Conservation (phyloP, 805 yeast genomes). For the Diddensiella caesifluorescens region DNA sequence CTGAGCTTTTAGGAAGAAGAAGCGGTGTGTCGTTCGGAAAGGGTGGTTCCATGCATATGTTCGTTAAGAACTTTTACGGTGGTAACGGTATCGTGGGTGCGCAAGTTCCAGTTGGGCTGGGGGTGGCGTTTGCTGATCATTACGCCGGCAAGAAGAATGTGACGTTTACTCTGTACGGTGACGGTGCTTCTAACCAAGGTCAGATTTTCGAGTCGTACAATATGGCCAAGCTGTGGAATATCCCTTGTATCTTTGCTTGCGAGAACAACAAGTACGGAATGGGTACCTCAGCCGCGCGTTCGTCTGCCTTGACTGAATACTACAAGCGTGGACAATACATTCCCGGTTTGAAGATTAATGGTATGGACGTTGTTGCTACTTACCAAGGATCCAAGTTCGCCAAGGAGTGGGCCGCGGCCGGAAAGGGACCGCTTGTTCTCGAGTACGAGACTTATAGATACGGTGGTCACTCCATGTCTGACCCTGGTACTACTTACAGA, state of each 20-base stretch:
- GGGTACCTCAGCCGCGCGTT: conserved; percentile 98
- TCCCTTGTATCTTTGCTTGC: conserved; percentile 92
- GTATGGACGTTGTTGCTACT: conserved; percentile 95
- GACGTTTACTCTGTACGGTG: conserved; percentile 90
- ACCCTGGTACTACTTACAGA: conserved; percentile 99
- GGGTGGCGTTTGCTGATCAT: conserved; percentile 97
- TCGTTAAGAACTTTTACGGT: conserved; percentile 91
- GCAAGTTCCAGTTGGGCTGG: conserved; percentile 97
- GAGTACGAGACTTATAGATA: conserved; percentile 99
- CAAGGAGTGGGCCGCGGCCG: conserved; percentile 88
- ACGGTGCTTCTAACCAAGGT: conserved; percentile 99
- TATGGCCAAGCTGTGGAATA: conserved; percentile 98
- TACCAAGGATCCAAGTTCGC: conserved; percentile 96
- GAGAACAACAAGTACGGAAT: conserved; percentile 99
- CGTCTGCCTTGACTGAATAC: conserved; percentile 94
- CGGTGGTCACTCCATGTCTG: conserved; percentile 99
- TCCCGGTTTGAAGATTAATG: conserved; percentile 97
- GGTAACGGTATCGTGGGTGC: conserved; percentile 99
- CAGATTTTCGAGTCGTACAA: conserved; percentile 96
- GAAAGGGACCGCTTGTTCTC: conserved; percentile 92
- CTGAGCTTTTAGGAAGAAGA: conserved; percentile 96
- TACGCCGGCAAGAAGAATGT: conserved; percentile 67
- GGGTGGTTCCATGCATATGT: conserved; percentile 99
- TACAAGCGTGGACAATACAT: conserved; percentile 99
- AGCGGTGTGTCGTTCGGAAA: conserved; percentile 94